phyloP scores from a whole-genome alignment of 2,329 filamentous ascomycete genomes.

The Fusarium sororula region DNA sequence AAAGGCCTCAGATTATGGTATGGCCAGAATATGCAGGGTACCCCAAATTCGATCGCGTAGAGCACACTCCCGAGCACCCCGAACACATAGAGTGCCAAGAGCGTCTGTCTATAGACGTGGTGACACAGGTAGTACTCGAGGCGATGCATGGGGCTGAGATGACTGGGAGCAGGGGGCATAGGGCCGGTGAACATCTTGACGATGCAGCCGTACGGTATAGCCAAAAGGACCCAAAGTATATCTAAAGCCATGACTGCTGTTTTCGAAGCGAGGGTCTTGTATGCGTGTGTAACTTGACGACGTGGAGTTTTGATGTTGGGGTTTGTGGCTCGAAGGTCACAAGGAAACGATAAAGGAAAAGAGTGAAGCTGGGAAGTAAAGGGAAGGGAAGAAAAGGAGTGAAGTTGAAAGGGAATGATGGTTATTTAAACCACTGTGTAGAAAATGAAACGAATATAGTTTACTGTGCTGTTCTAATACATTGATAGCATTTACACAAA shows the following conservation, averaged over 20 bases:
- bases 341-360: neutral
- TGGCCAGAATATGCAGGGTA: neutral
- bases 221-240: neutral
- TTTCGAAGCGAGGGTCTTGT: neutral
- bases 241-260: neutral
- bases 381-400: accelerated
- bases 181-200: neutral
- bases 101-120: neutral
- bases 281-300: neutral
- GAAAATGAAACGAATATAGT: neutral
- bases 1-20: accelerated
- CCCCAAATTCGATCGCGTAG: accelerated
- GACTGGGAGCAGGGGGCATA: neutral
- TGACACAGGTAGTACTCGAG: neutral
- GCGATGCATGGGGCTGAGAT: neutral
- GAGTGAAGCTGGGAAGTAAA: neutral
- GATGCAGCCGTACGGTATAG: neutral
- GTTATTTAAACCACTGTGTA: neutral
- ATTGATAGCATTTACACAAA: too few relatives aligned
- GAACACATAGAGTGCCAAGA: accelerated
- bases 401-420: neutral
- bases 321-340: neutral
- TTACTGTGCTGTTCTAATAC: neutral
- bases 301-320: neutral
- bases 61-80: accelerated